phyloP scores from a whole-genome alignment of 108 stramenopile genomes.

The Aureococcus anophagefferens region DNA sequence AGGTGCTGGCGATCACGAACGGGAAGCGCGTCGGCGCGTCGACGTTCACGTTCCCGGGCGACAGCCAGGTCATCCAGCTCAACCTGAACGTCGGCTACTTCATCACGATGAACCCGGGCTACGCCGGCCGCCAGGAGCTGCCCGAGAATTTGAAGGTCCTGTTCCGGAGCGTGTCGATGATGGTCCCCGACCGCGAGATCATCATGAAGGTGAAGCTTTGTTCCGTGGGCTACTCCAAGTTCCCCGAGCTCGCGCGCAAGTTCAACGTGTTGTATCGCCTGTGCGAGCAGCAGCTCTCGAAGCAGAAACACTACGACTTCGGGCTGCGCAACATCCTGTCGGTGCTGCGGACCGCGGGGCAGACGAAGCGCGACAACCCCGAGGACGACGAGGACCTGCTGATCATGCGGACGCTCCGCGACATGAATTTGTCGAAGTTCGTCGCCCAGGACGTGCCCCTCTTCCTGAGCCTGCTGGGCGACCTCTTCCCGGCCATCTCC shows the following conservation, averaged over 20 bases:
- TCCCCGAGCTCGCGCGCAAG: slow-evolving; percentile 42
- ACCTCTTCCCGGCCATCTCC: slow-evolving; percentile 36
- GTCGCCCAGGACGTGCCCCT: slow-evolving; percentile 56
- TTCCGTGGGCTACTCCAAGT: slow-evolving; percentile 45
- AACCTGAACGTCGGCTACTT: slow-evolving; percentile 48
- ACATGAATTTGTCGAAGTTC: slow-evolving; percentile 56
- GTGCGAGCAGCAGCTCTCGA: slow-evolving; percentile 49
- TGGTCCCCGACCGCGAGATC: slow-evolving; percentile 53
- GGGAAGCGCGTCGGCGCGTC: slow-evolving; percentile 31
- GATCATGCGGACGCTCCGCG: slow-evolving; percentile 43
- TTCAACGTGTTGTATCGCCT: slow-evolving; percentile 43
- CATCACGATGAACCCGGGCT: slow-evolving; percentile 58
- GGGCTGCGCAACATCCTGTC: slow-evolving; percentile 51
- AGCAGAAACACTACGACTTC: slow-evolving; percentile 60
- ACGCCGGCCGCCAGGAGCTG: slow-evolving; percentile 50
- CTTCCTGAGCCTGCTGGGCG: slow-evolving; percentile 43
- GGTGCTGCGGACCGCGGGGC: slow-evolving; percentile 50
- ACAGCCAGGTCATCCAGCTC: slow-evolving; percentile 37
- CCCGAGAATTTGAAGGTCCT: slow-evolving; percentile 52
- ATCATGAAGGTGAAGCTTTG: slow-evolving; percentile 56
- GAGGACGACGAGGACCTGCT: slow-evolving; percentile 35
- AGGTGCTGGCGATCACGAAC: slow-evolving; percentile 39
- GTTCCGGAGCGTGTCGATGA: slow-evolving; percentile 51
- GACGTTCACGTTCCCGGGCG: slow-evolving; percentile 47
- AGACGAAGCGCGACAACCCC: slow-evolving; percentile 43